Evolutionary conservation across 2,329 filamentous ascomycete genomes (phyloP), one percentile per base, ranked within the genome.

Genomic region (Epicoccum nigrum): DNA sequence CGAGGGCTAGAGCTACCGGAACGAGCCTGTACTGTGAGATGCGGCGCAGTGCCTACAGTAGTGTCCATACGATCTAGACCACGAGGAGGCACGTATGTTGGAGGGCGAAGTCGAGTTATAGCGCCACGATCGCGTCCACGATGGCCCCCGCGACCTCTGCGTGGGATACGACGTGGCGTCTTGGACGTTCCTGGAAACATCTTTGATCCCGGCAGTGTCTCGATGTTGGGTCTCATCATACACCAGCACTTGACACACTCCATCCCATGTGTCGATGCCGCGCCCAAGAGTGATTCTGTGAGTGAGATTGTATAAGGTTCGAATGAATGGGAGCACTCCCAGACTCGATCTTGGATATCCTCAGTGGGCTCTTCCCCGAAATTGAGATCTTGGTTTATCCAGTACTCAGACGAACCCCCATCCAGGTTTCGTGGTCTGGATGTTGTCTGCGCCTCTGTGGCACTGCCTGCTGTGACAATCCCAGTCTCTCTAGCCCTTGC

Each of bases 321-420:
- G 50, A 70, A 71, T 4, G 15, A 4, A 37, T 72, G 70, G 1
- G 32, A 1, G 42, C 70, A 72, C 17, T 58, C 31, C 68, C 68
- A 72, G 1, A 45, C 17, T 1, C 40, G 49, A 20, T 70, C 62
- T 30, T 55, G 45, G 9, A 46, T 30, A 16, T 66, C 55, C 20
- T 72, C 65, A 1, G 55, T 59, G 4, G 73, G 73, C 46, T 76
- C 73, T 0, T 64, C 60, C 23, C 74, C 74, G 38, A 77, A 76
- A 51, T 74, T 48, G 0, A 67, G 34, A 17, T 55, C 59, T 25
- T 56, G 42, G 0, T 52, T 11, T 34, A 63, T 65, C 74, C 74
- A 76, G 47, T 68, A 66, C 1, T 27, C 28, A 1, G 51, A 40
- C 11, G 64, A 55, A 15, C 71, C 68, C 6, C 51, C 67, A 32